Conservation (phyloP, 2,329 filamentous ascomycete species). For the Blastomyces gilchristii region DNA sequence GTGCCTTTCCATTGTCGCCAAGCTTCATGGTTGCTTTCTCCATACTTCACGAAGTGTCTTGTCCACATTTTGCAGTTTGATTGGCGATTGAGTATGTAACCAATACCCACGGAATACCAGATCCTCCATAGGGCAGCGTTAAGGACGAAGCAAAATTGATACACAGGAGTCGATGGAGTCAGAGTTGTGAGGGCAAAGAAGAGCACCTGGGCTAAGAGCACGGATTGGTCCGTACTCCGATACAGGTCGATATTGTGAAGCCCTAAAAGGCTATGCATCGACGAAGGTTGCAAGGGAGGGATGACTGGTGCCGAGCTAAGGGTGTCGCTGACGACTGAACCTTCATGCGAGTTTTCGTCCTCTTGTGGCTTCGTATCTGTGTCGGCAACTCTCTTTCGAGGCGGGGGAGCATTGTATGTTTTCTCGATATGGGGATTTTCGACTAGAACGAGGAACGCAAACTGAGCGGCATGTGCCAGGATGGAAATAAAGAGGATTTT, state of each 20-base stretch:
- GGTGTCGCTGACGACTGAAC: conserved; percentile 27
- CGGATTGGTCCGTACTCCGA: conserved; percentile 72
- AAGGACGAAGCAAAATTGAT: conserved; percentile 67
- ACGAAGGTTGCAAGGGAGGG: conserved; percentile 46
- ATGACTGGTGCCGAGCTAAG: conserved; percentile 34
- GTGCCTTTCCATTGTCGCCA: conserved; percentile 98
- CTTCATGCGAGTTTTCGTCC: conserved; percentile 22
- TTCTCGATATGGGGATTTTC: conserved; percentile 98
- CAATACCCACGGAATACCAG: conserved; percentile 86
- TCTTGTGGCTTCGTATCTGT: conserved; percentile 23
- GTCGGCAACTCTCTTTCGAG: conserved; percentile 44
- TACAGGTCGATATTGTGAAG: conserved; percentile 77
- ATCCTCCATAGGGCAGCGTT: conserved; percentile 76
- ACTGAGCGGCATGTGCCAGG: conserved; percentile 84
- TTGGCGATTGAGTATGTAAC: conserved; percentile 72
- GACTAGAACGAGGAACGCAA: conserved; percentile 80
- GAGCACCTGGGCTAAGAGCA: conserved; percentile 66
- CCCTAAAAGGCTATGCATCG: conserved; percentile 76
- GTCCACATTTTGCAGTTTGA: conserved; percentile 92
- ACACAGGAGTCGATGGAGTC: conserved; percentile 65
- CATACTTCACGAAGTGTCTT: conserved; percentile 92
- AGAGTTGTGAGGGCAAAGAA: conserved; percentile 61
- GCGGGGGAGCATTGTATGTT: conserved; percentile 84
- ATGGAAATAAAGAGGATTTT: conserved; percentile 96
- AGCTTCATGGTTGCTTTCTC: conserved; percentile 78